phyloP scores from a whole-genome alignment of 2,329 filamentous ascomycete genomes.

The Sphaceloma murrayae region DNA sequence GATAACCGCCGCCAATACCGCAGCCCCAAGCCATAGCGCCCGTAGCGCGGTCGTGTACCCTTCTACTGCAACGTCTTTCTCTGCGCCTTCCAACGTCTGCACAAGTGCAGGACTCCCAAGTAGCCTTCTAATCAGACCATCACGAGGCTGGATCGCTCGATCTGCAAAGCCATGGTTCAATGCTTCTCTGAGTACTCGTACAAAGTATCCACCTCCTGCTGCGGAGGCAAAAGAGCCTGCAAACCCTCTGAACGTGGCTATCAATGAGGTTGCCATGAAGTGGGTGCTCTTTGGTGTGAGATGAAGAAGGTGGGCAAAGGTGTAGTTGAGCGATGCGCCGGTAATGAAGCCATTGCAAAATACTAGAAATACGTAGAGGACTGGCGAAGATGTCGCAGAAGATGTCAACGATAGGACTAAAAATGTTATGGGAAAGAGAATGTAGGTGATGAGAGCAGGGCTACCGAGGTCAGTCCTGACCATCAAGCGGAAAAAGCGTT shows the following conservation, averaged over 20 bases:
- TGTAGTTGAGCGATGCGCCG: constrained; percentile 69
- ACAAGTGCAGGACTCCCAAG: constrained; percentile 52
- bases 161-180: constrained; percentile 50
- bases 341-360: constrained; percentile 64
- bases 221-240: constrained; percentile 72
- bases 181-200: constrained; percentile 47
- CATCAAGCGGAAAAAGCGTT: constrained; percentile 23
- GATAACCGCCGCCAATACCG: constrained; percentile 41
- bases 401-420: constrained; percentile 48
- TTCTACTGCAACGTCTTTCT: constrained; percentile 42
- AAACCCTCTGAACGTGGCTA: constrained; percentile 73
- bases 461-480: not conserved
- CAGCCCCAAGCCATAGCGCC: constrained; percentile 44
- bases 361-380: constrained; percentile 49
- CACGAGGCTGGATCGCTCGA: constrained; percentile 31
- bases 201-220: constrained; percentile 68
- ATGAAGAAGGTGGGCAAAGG: constrained; percentile 68
- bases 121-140: constrained; percentile 44
- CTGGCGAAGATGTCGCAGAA: constrained; percentile 42
- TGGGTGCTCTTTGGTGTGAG: constrained; percentile 57
- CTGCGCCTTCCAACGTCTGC: constrained; percentile 38
- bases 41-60: constrained; percentile 48
- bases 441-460: constrained; percentile 50
- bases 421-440: constrained; percentile 53
- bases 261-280: constrained; percentile 64